Percentiles rank a stretch among this genome's conserved stretches.
Evolutionary conservation across 148 eudicot genomes (phyloP).

Genomic region (Pharnaceum exiguum): DNA sequence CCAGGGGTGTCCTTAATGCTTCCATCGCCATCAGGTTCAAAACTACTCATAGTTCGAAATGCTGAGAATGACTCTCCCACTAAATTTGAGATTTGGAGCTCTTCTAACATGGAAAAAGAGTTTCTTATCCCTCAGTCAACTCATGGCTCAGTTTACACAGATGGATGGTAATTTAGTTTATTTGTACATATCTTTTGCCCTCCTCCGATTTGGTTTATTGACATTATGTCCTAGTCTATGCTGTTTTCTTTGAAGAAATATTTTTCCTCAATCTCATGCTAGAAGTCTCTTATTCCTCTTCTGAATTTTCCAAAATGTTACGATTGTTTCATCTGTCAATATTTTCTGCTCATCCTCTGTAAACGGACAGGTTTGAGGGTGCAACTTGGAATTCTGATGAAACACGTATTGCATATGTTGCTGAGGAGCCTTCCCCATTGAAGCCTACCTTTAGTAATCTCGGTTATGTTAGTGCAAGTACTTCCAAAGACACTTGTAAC

Average conservation of each 20-base stretch:
- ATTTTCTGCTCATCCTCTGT: not conserved
- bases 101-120: conserved; percentile 54
- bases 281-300: not conserved
- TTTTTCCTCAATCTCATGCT: not conserved
- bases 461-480: conserved; percentile 43
- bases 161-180: conserved; percentile 55
- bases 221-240: not conserved
- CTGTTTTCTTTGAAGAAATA: not conserved
- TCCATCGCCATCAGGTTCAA: conserved; percentile 74
- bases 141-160: conserved; percentile 66
- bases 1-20: conserved; percentile 46
- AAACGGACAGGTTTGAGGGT: conserved; percentile 59
- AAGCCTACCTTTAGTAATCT: conserved; percentile 46
- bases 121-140: conserved; percentile 48
- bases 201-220: not conserved
- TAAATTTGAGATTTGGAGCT: conserved; percentile 61
- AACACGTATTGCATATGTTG: conserved; percentile 66
- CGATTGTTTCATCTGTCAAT: not conserved
- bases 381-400: conserved; percentile 72
- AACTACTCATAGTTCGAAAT: conserved; percentile 63
- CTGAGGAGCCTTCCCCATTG: conserved; percentile 52
- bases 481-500: conserved; percentile 39
- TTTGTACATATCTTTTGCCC: not conserved
- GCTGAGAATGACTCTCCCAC: conserved; percentile 55
- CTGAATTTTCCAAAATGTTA: not conserved